phyloP scores from a whole-genome alignment of 169 alveolate species.

The Plasmodium cynomolgi region DNA sequence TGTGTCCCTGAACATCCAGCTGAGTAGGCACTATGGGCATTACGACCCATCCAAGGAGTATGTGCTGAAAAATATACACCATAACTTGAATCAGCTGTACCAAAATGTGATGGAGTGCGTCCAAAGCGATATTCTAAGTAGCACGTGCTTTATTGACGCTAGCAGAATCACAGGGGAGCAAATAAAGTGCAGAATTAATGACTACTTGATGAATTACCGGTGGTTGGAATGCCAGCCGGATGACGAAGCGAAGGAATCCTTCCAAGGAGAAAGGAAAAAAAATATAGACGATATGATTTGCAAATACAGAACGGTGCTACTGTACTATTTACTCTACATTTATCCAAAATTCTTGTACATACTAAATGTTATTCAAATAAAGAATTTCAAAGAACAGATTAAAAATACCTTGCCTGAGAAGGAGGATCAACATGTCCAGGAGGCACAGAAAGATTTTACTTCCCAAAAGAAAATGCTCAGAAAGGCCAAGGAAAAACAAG shows the following conservation, averaged over 20 bases:
- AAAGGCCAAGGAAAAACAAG: constrained; percentile 24
- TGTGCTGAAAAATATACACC: constrained; percentile 30
- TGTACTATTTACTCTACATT: constrained; percentile 45
- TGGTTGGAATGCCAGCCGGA: constrained; percentile 24
- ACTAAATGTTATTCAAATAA: constrained; percentile 32
- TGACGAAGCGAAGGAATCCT: background rate
- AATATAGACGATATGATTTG: constrained; percentile 22
- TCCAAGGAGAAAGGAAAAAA: constrained; percentile 10
- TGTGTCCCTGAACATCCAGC: constrained; percentile 25
- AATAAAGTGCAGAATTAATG: constrained; percentile 13
- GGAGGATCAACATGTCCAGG: constrained; percentile 55
- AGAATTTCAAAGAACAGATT: constrained; percentile 37
- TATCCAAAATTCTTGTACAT: constrained; percentile 72
- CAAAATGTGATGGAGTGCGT: constrained; percentile 2
- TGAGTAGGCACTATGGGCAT: constrained; percentile 41
- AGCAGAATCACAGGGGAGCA: constrained; percentile 12
- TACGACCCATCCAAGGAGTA: constrained; percentile 21
- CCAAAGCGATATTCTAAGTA: constrained; percentile 23
- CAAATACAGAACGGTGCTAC: constrained; percentile 53
- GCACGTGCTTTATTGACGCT: background rate
- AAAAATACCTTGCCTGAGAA: constrained; percentile 23
- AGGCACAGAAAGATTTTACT: constrained; percentile 48
- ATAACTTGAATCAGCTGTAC: constrained; percentile 42
- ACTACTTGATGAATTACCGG: constrained; percentile 56
- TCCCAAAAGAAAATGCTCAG: constrained; percentile 39